These are phyloP conservation scores for Globisporangium perplexum DNA, from an alignment of 352 stramenopile genomes.

Conservation along the genomic window DNA sequence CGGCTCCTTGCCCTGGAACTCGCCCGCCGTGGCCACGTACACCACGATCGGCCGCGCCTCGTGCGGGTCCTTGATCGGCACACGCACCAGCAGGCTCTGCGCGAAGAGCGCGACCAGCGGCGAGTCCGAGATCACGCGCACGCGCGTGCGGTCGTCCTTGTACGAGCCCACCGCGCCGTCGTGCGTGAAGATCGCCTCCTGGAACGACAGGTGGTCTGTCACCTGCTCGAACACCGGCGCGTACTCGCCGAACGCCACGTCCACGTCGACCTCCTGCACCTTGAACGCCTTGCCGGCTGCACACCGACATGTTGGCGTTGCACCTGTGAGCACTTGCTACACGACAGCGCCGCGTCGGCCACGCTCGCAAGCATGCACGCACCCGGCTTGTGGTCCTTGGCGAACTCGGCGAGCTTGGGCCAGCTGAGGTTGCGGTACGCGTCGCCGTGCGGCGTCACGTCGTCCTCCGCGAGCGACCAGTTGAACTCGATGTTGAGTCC, in stretches of 20 bases:
- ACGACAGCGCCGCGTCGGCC: too few relatives aligned
- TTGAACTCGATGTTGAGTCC: constrained; percentile 85
- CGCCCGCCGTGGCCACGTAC: constrained; percentile 57
- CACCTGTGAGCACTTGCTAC: too few relatives aligned
- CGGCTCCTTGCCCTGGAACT: constrained; percentile 55
- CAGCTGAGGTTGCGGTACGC: constrained; percentile 74
- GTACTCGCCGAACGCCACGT: constrained; percentile 61
- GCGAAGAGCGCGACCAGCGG: constrained; percentile 63
- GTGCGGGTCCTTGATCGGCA: constrained; percentile 57
- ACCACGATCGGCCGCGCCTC: constrained; percentile 72
- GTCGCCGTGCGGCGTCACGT: constrained; percentile 74
- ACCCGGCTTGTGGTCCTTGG: constrained; percentile 59
- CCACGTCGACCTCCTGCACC: constrained; percentile 63
- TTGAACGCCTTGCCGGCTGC: constrained; percentile 49
- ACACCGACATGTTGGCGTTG: not conserved
- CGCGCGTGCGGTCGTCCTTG: constrained; percentile 66
- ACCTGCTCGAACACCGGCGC: constrained; percentile 62
- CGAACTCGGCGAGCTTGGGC: constrained; percentile 55
- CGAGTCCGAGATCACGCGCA: constrained; percentile 78
- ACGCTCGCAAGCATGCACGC: too few relatives aligned
- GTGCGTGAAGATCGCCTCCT: constrained; percentile 58
- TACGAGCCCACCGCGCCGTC: constrained; percentile 75
- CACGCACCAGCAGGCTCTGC: constrained; percentile 65
- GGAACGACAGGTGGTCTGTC: constrained; percentile 58
- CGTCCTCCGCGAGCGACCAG: constrained; percentile 77